Evolutionary conservation across 805 yeast species (phyloP), one percentile per base, ranked within the genome.

Genomic region (Debaryomyces castellii): DNA sequence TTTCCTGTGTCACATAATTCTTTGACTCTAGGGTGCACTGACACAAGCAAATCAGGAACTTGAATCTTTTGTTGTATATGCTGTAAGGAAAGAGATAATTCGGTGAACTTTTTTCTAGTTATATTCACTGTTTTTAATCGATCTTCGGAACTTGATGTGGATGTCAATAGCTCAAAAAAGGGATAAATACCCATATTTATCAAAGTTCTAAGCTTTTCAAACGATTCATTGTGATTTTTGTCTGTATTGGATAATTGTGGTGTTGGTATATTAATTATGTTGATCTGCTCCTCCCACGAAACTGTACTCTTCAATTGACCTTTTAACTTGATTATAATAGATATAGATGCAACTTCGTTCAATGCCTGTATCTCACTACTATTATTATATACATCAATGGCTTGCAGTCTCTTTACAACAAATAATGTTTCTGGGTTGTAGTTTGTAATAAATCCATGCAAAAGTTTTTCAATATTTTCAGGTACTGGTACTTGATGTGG

Each of bases 51-150:
- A 52, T 87, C 83, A 0, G 96, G 96, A 1, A 81, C 73, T 37
- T 82, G 85, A 18, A 85, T 77, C 22, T 81, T 74, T 47, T 83
- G 85, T 51, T 85, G 85, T 12, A 88, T 64, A 55, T 85, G 83
- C 47, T 81, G 82, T 10, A 90, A 66, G 0, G 92, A 82, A 14
- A 79, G 57, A 1, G 87, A 79, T 18, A 90, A 66, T 47, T 89
- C 96, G 28, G 78, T 75, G 44, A 89, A 74, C 55, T 82, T 85
- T 59, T 77, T 82, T 51, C 81, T 81, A 0, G 89, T 75, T 3
- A 53, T 35, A 23, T 41, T 25, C 30, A 45, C 24, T 12, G 55
- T 47, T 14, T 50, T 47, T 3, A 46, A 24, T 5, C 32, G n/a
- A 23, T 43, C 44, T 12, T 24, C 40, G 12, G 23, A 17, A 3